Evolutionary conservation across 352 stramenopile species (phyloP), one percentile per base, ranked within the genome.

Genomic region (Globisporangium mamillatum): DNA sequence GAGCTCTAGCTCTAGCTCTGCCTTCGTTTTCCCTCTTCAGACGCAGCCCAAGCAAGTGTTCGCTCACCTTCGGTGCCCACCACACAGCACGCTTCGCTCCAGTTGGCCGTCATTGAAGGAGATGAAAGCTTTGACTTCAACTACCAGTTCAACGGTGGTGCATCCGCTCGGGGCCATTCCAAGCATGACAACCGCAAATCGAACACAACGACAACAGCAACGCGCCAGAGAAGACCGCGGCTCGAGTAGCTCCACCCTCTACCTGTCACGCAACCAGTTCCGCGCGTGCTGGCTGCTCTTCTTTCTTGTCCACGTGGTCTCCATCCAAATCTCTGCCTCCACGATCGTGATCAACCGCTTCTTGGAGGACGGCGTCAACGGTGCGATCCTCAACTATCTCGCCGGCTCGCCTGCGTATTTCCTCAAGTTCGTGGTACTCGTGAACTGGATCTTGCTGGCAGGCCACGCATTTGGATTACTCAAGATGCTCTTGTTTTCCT

Each of bases 221-320:
- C 14, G 14, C 12, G 18, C 44, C 18, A 24, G 7, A 52, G 18
- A 52, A 10, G 44, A 12, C 44, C 1, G n/a, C 41, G 18, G 16
- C 18, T 52, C 18, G 18, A 52, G 18, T 1, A 52, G 4, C 16
- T 4, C 41, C 44, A 62, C 56, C 1, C 56, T 62, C 32, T 6
- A 0, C 4, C n/a, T 62, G 8, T 62, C 32, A 14, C 32, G n/a
- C 5, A 7, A 8, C 4, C 32, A 62, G 29, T 62, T 32, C 7
- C 20, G 29, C 56, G 32, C 56, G 14, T 62, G 10, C 32, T 62
- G 56, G 32, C n/a, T 62, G n/a, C 56, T 62, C 9, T 50, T 62
- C 32, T 2, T 62, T 12, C 1, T 46, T 10, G 6, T 7, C 0
- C 56, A 62, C 34, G 5, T 10, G 18, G 8, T 32, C 29, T 62